These are phyloP conservation scores for Artemisia tridentata DNA, from an alignment of 129 eudicot genomes.

Conservation along the genomic window DNA sequence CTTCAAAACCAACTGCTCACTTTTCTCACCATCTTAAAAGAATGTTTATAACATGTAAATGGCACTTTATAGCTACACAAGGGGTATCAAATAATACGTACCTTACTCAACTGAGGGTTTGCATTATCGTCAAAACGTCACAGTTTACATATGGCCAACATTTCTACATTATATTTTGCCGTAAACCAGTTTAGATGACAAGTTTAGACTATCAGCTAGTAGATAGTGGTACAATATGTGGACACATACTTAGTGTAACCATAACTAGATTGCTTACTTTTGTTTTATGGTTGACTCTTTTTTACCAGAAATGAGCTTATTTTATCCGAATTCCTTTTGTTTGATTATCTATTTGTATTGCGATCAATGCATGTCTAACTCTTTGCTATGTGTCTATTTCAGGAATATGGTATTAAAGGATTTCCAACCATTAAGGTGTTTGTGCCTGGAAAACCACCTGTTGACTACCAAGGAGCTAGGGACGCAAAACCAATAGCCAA, in stretches of 20 bases:
- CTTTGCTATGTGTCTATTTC: too few relatives aligned
- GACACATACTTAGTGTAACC: too few relatives aligned
- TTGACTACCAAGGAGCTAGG: constrained; percentile 91
- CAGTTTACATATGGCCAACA: not conserved
- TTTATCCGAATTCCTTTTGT: too few relatives aligned
- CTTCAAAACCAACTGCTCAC: too few relatives aligned
- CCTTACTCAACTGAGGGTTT: not conserved
- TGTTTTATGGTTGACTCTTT: not conserved
- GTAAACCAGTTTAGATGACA: not conserved
- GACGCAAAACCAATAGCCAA: constrained; percentile 88
- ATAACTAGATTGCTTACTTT: constrained; percentile 1
- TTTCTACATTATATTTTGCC: not conserved
- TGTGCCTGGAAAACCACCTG: constrained; percentile 88
- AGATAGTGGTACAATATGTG: too few relatives aligned
- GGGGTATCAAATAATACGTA: not conserved
- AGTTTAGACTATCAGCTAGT: not conserved
- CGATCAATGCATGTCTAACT: too few relatives aligned
- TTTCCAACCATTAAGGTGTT: too few relatives aligned
- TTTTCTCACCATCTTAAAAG: too few relatives aligned
- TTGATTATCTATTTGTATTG: too few relatives aligned
- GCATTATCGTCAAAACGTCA: not conserved
- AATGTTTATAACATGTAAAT: not conserved
- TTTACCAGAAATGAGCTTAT: constrained; percentile 1
- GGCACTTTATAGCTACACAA: not conserved
- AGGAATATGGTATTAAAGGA: too few relatives aligned